Conservation (phyloP, 2,329 filamentous ascomycete species). For the Talaromyces sp. region DNA sequence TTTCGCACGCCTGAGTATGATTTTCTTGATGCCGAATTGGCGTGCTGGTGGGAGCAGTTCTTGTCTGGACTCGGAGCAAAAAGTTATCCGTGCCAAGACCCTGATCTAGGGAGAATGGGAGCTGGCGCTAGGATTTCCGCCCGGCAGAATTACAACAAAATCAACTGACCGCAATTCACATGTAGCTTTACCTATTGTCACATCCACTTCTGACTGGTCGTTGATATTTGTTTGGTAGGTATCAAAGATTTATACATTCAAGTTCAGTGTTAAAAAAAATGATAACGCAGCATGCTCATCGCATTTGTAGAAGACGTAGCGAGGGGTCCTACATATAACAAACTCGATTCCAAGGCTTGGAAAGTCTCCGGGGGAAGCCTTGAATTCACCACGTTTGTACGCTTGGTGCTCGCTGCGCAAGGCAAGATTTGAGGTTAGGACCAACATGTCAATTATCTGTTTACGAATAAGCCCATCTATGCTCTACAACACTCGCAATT, state of each 20-base stretch:
- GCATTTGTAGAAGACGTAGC: no score
- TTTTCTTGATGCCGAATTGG: conserved; percentile 1
- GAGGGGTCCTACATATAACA: no score
- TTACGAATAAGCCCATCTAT: no score
- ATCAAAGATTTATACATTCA: no score
- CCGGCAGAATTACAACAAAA: conserved; percentile 11
- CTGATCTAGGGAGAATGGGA: neutral
- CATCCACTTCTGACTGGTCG: neutral
- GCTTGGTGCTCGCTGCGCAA: neutral
- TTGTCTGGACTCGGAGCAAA: neutral
- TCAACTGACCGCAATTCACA: neutral
- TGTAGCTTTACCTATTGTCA: neutral
- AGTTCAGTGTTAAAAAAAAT: no score
- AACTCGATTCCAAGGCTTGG: neutral
- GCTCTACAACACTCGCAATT: no score
- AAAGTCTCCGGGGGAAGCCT: neutral
- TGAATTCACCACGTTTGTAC: neutral
- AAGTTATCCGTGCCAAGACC: conserved; percentile 5
- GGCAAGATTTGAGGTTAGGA: no score
- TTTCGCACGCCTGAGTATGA: conserved; percentile 17
- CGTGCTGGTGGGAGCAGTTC: neutral
- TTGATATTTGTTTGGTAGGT: neutral
- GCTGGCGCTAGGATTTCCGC: conserved; percentile 5
- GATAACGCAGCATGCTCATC: no score
- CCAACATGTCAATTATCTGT: no score